These are phyloP conservation scores for Termitomyces eurrhizus DNA, from an alignment of 768 basidiomycete species.

Conservation along the genomic window DNA sequence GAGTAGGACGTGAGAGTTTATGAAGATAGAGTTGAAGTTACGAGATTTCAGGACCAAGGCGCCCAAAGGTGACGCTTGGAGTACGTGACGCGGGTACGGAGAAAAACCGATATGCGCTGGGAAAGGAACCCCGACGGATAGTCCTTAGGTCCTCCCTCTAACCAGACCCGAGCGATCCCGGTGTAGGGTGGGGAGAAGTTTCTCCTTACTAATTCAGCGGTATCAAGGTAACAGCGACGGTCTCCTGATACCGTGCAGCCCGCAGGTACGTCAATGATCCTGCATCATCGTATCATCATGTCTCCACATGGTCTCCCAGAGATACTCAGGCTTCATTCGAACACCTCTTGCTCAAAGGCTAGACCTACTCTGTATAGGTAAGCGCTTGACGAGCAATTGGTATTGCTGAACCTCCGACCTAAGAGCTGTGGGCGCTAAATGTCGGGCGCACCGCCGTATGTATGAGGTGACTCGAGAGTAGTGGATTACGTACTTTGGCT, in stretches of 20 bases:
- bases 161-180: background rate
- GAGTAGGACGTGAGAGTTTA: background rate
- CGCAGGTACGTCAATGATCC: constrained; percentile 12
- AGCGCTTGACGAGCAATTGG: background rate
- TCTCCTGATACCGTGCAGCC: constrained; percentile 12
- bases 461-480: background rate
- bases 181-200: background rate
- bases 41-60: background rate
- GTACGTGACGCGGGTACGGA: background rate
- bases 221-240: constrained; percentile 9
- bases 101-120: background rate
- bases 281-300: constrained; percentile 10
- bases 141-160: constrained; percentile 1
- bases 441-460: background rate
- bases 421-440: background rate
- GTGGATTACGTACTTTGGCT: background rate
- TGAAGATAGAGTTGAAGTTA: background rate
- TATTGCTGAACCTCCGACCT: background rate
- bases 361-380: background rate
- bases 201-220: constrained; percentile 10
- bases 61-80: background rate
- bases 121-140: background rate
- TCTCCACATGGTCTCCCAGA: constrained; percentile 1
- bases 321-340: background rate
- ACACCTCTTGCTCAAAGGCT: background rate